These are phyloP conservation scores for Trichoderma harzianum DNA, from an alignment of 2,329 filamentous ascomycete species.

Conservation along the genomic window DNA sequence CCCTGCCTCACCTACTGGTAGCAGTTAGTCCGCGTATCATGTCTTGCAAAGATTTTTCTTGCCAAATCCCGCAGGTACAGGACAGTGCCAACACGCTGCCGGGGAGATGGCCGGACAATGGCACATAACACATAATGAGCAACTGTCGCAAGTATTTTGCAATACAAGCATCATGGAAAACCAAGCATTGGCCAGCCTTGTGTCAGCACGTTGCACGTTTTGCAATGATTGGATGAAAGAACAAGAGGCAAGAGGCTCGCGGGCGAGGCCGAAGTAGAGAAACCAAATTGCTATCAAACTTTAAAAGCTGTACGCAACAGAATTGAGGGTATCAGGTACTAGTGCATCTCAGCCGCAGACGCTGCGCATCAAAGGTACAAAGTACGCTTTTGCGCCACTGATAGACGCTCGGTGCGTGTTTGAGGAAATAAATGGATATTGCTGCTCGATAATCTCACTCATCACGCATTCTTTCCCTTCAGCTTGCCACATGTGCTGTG, in stretches of 20 bases:
- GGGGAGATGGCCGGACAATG: neutral
- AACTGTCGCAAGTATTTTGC: neutral
- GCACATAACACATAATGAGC: neutral
- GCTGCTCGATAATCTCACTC: neutral
- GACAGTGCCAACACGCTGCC: neutral
- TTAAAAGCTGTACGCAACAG: neutral
- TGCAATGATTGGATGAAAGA: neutral
- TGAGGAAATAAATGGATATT: conserved; percentile 10
- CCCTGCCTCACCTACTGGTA: no score
- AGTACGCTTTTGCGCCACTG: neutral
- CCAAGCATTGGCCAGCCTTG: neutral
- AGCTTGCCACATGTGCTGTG: neutral
- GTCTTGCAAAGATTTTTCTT: neutral
- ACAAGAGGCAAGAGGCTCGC: neutral
- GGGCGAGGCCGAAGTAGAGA: conserved; percentile 4
- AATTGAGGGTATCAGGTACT: neutral
- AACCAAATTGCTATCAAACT: neutral
- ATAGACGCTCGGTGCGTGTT: neutral
- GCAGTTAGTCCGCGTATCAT: neutral
- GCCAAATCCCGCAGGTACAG: neutral
- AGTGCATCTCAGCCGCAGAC: neutral
- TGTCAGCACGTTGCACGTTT: neutral
- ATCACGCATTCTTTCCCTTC: neutral
- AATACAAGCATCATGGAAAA: neutral
- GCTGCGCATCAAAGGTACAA: neutral